Base-by-base conservation (phyloP, 1,284 basidiomycete genomes). In the Heterobasidion occidentale region DNA sequence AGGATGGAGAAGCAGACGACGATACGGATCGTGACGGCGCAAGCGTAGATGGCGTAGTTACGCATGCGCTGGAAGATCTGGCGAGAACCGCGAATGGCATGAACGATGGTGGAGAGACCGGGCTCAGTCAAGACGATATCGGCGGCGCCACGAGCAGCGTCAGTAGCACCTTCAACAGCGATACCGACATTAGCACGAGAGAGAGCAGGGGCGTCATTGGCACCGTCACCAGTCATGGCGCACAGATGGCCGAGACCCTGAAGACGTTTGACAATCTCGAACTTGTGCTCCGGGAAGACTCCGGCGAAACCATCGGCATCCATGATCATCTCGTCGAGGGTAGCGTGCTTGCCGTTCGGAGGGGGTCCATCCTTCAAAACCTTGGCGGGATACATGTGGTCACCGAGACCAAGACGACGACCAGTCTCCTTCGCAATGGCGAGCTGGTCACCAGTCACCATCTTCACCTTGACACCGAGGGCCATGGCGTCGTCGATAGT, bases 361-460 rank as follows among this genome's bases (percentile, higher is more conserved):
- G 82, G 77, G 63, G 90, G 91, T 52, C 92, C 92, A 58, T 94
- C 90, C 81, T 94, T 94, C 70, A 96, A 82, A 49, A 95, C 92
- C 82, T 94, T 94, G 65, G 93, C 88, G 61, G 91, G 86, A 81
- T 94, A 96, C 92, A 97, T 96, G 82, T 96, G 92, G 75, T 95
- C 93, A 72, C 93, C 93, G 62, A 92, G 79, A 69, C 95, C 95
- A 58, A 98, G 91, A 80, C 94, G 92, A 75, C 94, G 91, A 65
- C 96, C 95, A 62, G 95, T 98, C 76, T 98, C 96, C 86, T 98
- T 98, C 59, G 95, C 95, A 64, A 98, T 98, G 65, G 96, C 95
- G 69, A 98, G 92, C 79, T 98, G 94, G 74, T 98, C 95, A 84
- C 95, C 95, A 51, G 95, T 98, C 62, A 98, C 94, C 96, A 98